Percentiles rank a stretch among this genome's conserved stretches.
Conservation (phyloP, 495 filamentous ascomycete species). For the Xylaria acuta region DNA sequence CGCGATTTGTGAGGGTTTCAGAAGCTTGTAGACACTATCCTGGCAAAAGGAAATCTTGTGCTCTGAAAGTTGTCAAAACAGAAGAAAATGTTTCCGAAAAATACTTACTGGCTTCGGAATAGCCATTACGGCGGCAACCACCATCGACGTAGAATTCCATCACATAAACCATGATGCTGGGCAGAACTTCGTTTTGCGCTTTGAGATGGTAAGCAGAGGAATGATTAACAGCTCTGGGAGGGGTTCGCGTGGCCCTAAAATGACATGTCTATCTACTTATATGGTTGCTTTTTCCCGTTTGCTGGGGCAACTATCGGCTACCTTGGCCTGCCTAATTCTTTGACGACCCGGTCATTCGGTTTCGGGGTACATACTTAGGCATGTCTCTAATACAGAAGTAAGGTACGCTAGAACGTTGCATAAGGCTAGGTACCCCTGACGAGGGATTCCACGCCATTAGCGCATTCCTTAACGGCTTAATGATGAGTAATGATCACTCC, state of each 20-base stretch:
- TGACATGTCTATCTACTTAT: neutral
- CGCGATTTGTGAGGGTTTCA: neutral
- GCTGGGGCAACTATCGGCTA: neutral
- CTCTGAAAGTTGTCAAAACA: neutral
- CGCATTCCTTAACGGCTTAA: neutral
- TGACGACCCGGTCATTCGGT: neutral
- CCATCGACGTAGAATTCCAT: slow-evolving; percentile 52
- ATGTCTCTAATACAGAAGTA: too few relatives aligned
- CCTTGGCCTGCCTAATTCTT: neutral
- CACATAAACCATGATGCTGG: slow-evolving; percentile 42
- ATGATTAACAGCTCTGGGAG: neutral
- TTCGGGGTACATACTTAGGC: neutral
- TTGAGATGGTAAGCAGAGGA: neutral
- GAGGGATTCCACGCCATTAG: neutral
- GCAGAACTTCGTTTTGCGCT: neutral
- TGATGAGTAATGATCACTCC: too few relatives aligned
- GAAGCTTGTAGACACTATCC: neutral
- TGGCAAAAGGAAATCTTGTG: neutral
- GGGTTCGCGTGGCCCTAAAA: neutral
- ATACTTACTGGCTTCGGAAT: slow-evolving; percentile 15
- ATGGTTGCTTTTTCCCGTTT: neutral
- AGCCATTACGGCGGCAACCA: slow-evolving; percentile 48
- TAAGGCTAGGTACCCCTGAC: neutral
- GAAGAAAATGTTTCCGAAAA: neutral
- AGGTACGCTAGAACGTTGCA: neutral